These are phyloP conservation scores for Annulohypoxylon truncatum DNA, from an alignment of 2,329 filamentous ascomycete species.

Conservation along the genomic window DNA sequence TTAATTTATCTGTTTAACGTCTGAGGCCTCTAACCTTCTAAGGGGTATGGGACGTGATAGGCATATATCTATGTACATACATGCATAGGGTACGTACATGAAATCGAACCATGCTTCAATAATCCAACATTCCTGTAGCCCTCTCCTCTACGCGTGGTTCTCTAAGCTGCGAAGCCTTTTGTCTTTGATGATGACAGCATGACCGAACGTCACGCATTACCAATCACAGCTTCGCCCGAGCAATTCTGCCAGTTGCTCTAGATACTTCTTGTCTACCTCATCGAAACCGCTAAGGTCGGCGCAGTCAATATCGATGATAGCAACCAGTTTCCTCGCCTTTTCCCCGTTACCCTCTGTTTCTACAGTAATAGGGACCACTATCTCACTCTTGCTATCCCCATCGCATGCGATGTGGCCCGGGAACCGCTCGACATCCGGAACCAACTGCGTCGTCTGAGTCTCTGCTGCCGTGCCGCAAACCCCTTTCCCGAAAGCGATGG, in stretches of 20 bases:
- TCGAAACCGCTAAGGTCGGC: slow-evolving; percentile 75
- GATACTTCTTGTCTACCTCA: slow-evolving; percentile 70
- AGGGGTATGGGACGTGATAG: too few species aligned
- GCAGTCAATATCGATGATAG: slow-evolving; percentile 85
- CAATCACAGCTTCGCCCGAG: slow-evolving; percentile 74
- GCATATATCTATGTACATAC: too few species aligned
- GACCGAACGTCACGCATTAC: slow-evolving; percentile 56
- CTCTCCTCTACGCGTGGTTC: too few species aligned
- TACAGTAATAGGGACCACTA: slow-evolving; percentile 79
- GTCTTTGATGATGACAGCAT: too few species aligned
- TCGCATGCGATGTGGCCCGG: slow-evolving; percentile 88
- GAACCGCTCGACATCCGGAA: slow-evolving; percentile 77
- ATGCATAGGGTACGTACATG: too few species aligned
- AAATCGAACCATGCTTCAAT: too few species aligned
- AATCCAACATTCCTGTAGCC: too few species aligned
- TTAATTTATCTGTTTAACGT: too few species aligned
- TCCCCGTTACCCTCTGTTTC: slow-evolving; percentile 39
- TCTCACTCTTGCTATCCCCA: slow-evolving; percentile 78
- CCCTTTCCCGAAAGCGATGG: slow-evolving; percentile 76
- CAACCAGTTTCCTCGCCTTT: slow-evolving; percentile 64
- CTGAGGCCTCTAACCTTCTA: too few species aligned
- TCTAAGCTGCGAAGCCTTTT: too few species aligned
- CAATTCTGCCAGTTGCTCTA: slow-evolving; percentile 74
- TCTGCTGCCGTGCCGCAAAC: slow-evolving; percentile 80
- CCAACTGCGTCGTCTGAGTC: slow-evolving; percentile 70